Conservation (phyloP, 2,329 filamentous ascomycete genomes). For the Alternaria longipes region DNA sequence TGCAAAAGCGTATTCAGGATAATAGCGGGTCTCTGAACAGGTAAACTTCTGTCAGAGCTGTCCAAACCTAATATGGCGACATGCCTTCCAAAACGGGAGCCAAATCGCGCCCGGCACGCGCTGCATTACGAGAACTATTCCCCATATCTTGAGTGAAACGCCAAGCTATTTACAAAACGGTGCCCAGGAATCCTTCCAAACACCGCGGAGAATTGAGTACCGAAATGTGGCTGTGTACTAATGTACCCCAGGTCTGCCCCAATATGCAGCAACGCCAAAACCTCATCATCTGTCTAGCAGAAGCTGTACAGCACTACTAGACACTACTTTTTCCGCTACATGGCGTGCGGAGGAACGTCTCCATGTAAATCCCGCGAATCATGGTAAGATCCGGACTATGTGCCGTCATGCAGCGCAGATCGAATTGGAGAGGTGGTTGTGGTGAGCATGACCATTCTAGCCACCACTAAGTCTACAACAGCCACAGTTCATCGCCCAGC, state of each 20-base stretch:
- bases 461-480: constrained; percentile 8
- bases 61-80: background rate
- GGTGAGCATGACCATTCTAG: constrained; percentile 10
- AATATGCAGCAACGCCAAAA: constrained; percentile 8
- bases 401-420: background rate
- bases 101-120: background rate
- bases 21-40: background rate
- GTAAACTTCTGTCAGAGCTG: background rate
- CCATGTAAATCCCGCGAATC: background rate
- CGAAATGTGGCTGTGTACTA: constrained; percentile 8
- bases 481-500: constrained; percentile 9
- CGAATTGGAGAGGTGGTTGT: background rate
- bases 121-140: background rate
- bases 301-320: background rate
- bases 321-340: background rate
- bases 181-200: constrained; percentile 8
- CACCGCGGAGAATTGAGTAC: background rate
- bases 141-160: background rate
- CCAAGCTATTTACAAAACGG: constrained; percentile 11
- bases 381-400: background rate
- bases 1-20: background rate
- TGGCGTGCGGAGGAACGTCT: background rate
- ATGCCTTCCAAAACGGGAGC: background rate
- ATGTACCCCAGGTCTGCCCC: background rate
- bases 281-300: background rate